A percentile compares a stretch with the other conserved stretches of the same genome.
These are phyloP conservation scores for Psidium friedrichsthalianum DNA, from an alignment of 345 rosid species.

Conservation along the genomic window DNA sequence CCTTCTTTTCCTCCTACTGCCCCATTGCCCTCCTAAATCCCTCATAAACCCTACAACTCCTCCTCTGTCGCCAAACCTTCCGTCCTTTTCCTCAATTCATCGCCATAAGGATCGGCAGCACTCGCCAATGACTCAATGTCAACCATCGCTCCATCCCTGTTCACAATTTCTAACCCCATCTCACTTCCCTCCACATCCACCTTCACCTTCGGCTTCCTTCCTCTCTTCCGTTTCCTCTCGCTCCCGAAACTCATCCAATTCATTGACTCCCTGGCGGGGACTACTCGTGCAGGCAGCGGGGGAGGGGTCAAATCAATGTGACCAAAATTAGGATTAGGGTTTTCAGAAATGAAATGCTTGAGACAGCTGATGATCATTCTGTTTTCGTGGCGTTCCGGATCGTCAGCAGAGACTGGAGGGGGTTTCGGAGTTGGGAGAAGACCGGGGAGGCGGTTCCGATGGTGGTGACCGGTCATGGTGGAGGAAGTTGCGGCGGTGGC, in stretches of 20 bases:
- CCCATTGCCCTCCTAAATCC: slow-evolving; percentile 61
- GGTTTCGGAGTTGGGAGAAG: slow-evolving; percentile 22
- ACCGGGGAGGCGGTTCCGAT: slow-evolving; percentile 52
- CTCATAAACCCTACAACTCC: slow-evolving; percentile 42
- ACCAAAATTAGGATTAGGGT: slow-evolving; percentile 31
- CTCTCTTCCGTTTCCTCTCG: slow-evolving; percentile 55
- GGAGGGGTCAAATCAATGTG: slow-evolving; percentile 12
- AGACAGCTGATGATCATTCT: slow-evolving; percentile 35
- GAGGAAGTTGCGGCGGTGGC: slow-evolving; percentile 15
- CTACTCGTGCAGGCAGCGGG: slow-evolving; percentile 6
- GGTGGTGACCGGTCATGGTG: slow-evolving; percentile 26
- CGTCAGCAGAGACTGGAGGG: slow-evolving; percentile 7
- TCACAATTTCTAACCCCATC: slow-evolving; percentile 25
- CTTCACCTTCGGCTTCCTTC: slow-evolving; percentile 32
- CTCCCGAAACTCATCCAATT: background rate
- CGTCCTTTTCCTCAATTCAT: slow-evolving; percentile 47
- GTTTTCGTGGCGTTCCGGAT: slow-evolving; percentile 36
- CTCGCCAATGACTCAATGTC: slow-evolving; percentile 28
- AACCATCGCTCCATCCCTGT: slow-evolving; percentile 34
- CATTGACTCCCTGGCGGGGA: background rate
- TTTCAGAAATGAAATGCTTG: slow-evolving; percentile 30
- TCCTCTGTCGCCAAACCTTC: slow-evolving; percentile 45
- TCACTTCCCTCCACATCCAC: slow-evolving; percentile 9
- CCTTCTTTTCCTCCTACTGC: slow-evolving; percentile 76
- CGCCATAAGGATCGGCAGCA: slow-evolving; percentile 44